Evolutionary conservation across 768 basidiomycete species (phyloP), one percentile per base, ranked within the genome.

Genomic region (Pholiota molesta): DNA sequence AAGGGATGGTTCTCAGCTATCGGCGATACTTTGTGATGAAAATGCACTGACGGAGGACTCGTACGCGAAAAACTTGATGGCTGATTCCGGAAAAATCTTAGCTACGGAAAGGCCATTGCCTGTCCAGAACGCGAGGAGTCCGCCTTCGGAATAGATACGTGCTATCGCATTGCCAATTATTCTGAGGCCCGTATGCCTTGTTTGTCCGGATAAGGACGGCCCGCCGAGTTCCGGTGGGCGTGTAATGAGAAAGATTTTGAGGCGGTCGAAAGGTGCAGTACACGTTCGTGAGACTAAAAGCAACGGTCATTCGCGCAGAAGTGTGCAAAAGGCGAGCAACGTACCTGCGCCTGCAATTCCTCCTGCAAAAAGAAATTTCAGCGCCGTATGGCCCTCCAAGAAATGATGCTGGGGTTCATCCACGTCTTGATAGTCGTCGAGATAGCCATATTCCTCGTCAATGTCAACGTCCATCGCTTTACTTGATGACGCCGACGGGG

Each of bases 71-170:
- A 99, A 99, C 76, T 99, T 99, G 83, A 99, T 97, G 28, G 97
- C 97, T 52, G 95, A 98, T 79, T 99, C 97, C 5, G 96, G 96
- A 65, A 98, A 92, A 65, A 99, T 97, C 80, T 99, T 99, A 56
- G 87, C 84, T 28, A 98, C 91, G 52, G 96, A 98, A 57, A 99
- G 80, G 37, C 89, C 91, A 71, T 95, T 97, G 6, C 97, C 97
- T n/a, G 95, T 95, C 97, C 97, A 99, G 74, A 99, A 99, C 3
- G 90, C 92, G 55, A 89, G 81, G 16, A 97, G 76, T 7, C 95
- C 95, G 33, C 94, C 94, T 74, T 98, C 95, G 1, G 85, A 76
- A 71, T 97, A 97, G 69, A 99, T 93, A 53, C 90, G 86, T 33
- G 80, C 78, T 31, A 95, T 80, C 3, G 95, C 97, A 44, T 81